Evolutionary conservation across 139 green algal genomes (phyloP).

Genomic region (Chlorella sp.): DNA sequence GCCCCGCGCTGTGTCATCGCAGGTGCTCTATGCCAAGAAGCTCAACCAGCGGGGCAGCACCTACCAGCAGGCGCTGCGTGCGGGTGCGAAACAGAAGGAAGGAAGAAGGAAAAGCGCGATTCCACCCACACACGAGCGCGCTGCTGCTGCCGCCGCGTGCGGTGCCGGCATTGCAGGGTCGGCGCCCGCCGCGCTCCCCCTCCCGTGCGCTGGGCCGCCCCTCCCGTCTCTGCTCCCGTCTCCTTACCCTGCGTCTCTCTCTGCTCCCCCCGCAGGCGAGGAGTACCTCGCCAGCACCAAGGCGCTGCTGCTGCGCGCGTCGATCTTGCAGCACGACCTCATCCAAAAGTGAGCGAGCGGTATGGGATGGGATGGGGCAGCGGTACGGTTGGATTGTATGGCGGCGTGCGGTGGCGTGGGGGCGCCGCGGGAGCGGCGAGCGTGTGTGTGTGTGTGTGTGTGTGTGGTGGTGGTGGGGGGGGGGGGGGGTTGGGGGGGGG

Average conservation of each 20-base stretch:
- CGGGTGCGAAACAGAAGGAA: constrained; percentile 25
- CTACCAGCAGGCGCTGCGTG: constrained; percentile 59
- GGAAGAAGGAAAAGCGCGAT: not conserved
- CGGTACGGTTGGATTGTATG: too few species aligned
- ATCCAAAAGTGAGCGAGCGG: too few species aligned
- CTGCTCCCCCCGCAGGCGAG: constrained; percentile 45
- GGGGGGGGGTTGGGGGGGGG: too few species aligned
- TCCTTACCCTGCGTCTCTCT: not conserved
- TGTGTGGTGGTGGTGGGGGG: too few species aligned
- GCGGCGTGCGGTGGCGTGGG: too few species aligned
- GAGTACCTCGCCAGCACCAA: constrained; percentile 72
- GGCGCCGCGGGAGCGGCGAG: too few species aligned
- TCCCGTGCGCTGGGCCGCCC: not conserved
- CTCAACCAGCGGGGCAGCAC: constrained; percentile 72
- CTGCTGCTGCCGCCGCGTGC: too few species aligned
- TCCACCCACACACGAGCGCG: not conserved
- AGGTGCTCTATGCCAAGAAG: constrained; percentile 73
- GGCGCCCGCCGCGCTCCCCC: too few species aligned
- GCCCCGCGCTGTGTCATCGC: not conserved
- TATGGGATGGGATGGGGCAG: too few species aligned
- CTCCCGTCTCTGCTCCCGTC: not conserved
- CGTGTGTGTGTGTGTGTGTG: too few species aligned
- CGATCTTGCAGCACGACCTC: constrained; percentile 80
- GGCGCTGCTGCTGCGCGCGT: constrained; percentile 77
- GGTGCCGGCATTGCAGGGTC: too few species aligned